Evolutionary conservation across 306 rosid species (phyloP).

Genomic region (Lotus japonicus): DNA sequence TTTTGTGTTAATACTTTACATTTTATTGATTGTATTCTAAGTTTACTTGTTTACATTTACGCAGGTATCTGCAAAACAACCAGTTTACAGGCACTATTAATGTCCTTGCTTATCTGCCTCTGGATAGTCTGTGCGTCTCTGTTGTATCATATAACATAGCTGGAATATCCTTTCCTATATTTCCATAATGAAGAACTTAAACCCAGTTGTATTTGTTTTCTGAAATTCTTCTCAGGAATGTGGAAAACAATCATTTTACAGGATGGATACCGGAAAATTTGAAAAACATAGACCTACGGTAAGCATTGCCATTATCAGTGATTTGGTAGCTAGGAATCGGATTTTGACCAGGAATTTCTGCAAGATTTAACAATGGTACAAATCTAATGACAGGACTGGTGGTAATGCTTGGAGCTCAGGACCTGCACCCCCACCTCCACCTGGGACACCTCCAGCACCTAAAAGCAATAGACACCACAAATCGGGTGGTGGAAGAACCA

Average conservation of each 20-base stretch:
- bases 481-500: slow-evolving; percentile 37
- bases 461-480: slow-evolving; percentile 43
- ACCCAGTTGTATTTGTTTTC: slow-evolving; percentile 18
- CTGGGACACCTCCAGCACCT: slow-evolving; percentile 55
- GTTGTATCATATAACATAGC: slow-evolving; percentile 15
- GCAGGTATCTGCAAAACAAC: slow-evolving; percentile 82
- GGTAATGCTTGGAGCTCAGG: slow-evolving; percentile 84
- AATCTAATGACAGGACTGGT: slow-evolving; percentile 45
- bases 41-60: slow-evolving; percentile 25
- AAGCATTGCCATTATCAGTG: slow-evolving; percentile 33
- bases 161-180: slow-evolving; percentile 14
- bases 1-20: slow-evolving; percentile 14
- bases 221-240: slow-evolving; percentile 58
- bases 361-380: slow-evolving; percentile 17
- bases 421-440: slow-evolving; percentile 95
- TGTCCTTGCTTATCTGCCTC: slow-evolving; percentile 78
- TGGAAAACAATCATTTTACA: slow-evolving; percentile 73
- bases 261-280: slow-evolving; percentile 87
- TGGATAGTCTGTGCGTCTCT: slow-evolving; percentile 60
- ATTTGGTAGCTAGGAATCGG: slow-evolving; percentile 1
- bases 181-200: slow-evolving; percentile 3
- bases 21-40: slow-evolving; percentile 23
- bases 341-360: slow-evolving; percentile 15
- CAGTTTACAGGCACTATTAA: slow-evolving; percentile 83
- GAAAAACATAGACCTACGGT: slow-evolving; percentile 65